These are phyloP conservation scores for Pleurotus tuoliensis DNA, from an alignment of 768 basidiomycete species.

Conservation along the genomic window DNA sequence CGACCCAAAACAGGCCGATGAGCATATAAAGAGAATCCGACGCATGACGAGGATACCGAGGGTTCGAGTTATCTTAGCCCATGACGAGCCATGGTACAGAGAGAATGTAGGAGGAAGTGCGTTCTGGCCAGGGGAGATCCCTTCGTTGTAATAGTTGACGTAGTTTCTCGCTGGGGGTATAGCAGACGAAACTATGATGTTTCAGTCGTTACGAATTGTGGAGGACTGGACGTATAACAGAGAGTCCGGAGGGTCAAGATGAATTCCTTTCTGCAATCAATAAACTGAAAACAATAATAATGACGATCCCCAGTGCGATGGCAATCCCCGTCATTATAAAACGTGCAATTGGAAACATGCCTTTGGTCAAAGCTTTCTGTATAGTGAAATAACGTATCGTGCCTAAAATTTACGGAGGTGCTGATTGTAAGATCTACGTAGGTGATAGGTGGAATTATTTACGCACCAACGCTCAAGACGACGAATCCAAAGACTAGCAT, in stretches of 20 bases:
- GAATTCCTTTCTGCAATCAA: too few relatives aligned
- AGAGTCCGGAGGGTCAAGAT: too few relatives aligned
- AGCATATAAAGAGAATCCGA: constrained; percentile 37
- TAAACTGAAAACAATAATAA: too few relatives aligned
- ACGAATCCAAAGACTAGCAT: constrained; percentile 92
- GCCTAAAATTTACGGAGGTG: too few relatives aligned
- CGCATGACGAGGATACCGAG: constrained; percentile 31
- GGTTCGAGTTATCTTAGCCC: constrained; percentile 47
- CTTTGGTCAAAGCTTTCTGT: constrained; percentile 33
- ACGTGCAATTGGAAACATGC: constrained; percentile 37
- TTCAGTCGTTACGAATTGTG: too few relatives aligned
- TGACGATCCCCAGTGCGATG: constrained; percentile 15
- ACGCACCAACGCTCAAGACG: constrained; percentile 33
- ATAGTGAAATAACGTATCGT: constrained; percentile 18
- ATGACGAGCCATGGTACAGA: constrained; percentile 50
- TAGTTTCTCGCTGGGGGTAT: background rate
- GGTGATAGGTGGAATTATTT: too few relatives aligned
- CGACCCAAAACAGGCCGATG: constrained; percentile 37
- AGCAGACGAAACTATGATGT: too few relatives aligned
- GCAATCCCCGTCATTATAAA: constrained; percentile 26
- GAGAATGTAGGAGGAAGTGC: constrained; percentile 37
- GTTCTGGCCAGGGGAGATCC: constrained; percentile 39
- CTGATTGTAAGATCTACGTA: too few relatives aligned
- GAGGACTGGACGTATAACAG: too few relatives aligned
- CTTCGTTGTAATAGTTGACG: constrained; percentile 12